A percentile compares a stretch with the other conserved stretches of the same genome.
These are phyloP conservation scores for Phytophthora aleatoria DNA, from an alignment of 352 stramenopile genomes.

Conservation along the genomic window DNA sequence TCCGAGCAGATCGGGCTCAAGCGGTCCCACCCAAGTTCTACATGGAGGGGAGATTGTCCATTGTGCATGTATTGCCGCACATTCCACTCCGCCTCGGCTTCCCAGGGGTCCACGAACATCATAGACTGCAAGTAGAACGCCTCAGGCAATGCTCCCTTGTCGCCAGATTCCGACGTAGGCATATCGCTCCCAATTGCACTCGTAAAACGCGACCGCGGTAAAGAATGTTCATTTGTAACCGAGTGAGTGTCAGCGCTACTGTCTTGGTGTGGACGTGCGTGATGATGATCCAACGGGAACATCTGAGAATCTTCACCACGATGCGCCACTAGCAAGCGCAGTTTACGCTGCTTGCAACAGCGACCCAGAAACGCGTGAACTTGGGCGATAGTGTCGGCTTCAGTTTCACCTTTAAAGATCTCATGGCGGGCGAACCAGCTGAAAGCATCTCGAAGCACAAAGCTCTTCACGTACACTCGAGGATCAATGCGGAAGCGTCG, in stretches of 20 bases:
- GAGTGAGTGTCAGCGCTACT: slow-evolving; percentile 11
- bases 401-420: slow-evolving; percentile 45
- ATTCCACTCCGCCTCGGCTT: slow-evolving; percentile 76
- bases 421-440: slow-evolving; percentile 55
- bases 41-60: slow-evolving; percentile 41
- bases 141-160: slow-evolving; percentile 21
- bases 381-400: slow-evolving; percentile 29
- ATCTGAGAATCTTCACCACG: slow-evolving; percentile 57
- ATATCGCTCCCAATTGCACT: slow-evolving; percentile 24
- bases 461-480: slow-evolving; percentile 74
- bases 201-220: slow-evolving; percentile 10
- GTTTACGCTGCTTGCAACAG: slow-evolving; percentile 76
- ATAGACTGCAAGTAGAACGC: slow-evolving; percentile 57
- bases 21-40: slow-evolving; percentile 81
- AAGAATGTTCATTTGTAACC: slow-evolving; percentile 5
- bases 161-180: slow-evolving; percentile 12
- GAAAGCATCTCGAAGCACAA: slow-evolving; percentile 74
- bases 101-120: slow-evolving; percentile 86
- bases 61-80: slow-evolving; percentile 69
- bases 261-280: slow-evolving; percentile 4
- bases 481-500: slow-evolving; percentile 76
- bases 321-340: slow-evolving; percentile 69
- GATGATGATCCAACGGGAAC: slow-evolving; percentile 41
- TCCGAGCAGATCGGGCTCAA: slow-evolving; percentile 68
- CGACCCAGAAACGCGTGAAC: slow-evolving; percentile 65